Evolutionary conservation across 352 stramenopile species (phyloP).

Genomic region (Globisporangium paroecandrum): DNA sequence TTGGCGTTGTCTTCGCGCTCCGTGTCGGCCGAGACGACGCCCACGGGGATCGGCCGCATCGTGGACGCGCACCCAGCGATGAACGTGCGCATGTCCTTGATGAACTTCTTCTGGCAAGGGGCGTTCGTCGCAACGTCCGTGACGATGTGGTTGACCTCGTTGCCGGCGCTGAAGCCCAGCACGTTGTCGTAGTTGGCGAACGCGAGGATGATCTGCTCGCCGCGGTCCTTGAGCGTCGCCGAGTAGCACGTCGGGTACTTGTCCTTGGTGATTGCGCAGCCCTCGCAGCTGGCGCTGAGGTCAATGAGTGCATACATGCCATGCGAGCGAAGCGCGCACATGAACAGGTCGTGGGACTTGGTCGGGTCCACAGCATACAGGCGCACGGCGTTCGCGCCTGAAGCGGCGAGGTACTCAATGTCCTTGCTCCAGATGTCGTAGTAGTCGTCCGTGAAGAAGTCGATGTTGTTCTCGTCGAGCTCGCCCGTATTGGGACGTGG

Average conservation of each 20-base stretch:
- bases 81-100: constrained; percentile 80
- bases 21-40: constrained; percentile 63
- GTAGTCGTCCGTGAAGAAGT: constrained; percentile 85
- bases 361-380: constrained; percentile 81
- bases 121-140: constrained; percentile 41
- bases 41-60: constrained; percentile 76
- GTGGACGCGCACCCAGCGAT: constrained; percentile 38
- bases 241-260: constrained; percentile 56
- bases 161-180: constrained; percentile 72
- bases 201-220: constrained; percentile 67
- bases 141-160: constrained; percentile 80
- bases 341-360: constrained; percentile 85
- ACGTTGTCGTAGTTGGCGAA: constrained; percentile 88
- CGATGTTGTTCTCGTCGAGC: constrained; percentile 66
- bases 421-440: constrained; percentile 63
- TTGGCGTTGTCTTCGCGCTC: constrained; percentile 60
- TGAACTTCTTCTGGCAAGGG: constrained; percentile 88
- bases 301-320: constrained; percentile 82
- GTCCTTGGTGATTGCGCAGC: constrained; percentile 55
- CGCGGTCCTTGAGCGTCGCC: constrained; percentile 54
- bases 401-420: constrained; percentile 50
- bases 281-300: constrained; percentile 43
- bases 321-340: constrained; percentile 68
- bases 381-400: constrained; percentile 75
- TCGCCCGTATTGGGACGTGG: constrained; percentile 76